These are phyloP conservation scores for Alternaria sp. DNA, from an alignment of 2,329 filamentous ascomycete genomes.

Conservation along the genomic window DNA sequence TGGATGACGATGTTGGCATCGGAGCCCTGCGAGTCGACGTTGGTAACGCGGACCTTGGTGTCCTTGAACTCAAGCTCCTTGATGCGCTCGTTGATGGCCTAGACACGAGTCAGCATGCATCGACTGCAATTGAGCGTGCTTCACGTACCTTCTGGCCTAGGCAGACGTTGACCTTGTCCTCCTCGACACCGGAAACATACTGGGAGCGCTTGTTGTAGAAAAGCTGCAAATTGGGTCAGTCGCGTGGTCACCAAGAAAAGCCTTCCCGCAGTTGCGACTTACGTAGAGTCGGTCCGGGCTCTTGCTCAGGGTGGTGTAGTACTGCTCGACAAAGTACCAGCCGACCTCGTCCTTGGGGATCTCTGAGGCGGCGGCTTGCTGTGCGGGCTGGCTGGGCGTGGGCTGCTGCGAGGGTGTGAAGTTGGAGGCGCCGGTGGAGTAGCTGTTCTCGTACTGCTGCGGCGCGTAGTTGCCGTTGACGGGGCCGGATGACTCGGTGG, in stretches of 20 bases:
- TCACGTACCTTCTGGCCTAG: slow-evolving; percentile 81
- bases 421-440: slow-evolving; percentile 36
- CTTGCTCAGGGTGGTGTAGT: slow-evolving; percentile 97
- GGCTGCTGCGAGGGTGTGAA: slow-evolving; percentile 38
- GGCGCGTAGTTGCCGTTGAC: slow-evolving; percentile 58
- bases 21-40: slow-evolving; percentile 95
- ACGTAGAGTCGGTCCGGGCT: slow-evolving; percentile 88
- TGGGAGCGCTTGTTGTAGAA: slow-evolving; percentile 98
- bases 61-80: slow-evolving; percentile 92
- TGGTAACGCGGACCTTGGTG: slow-evolving; percentile 97
- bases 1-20: slow-evolving; percentile 95
- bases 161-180: slow-evolving; percentile 83
- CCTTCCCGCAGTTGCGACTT: slow-evolving; percentile 26
- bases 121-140: background rate
- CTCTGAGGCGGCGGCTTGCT: slow-evolving; percentile 45
- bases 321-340: slow-evolving; percentile 99
- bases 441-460: slow-evolving; percentile 51
- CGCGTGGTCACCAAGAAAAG: background rate
- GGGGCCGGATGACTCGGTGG: slow-evolving; percentile 45
- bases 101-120: slow-evolving; percentile 1
- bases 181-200: slow-evolving; percentile 90
- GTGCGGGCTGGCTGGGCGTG: slow-evolving; percentile 34
- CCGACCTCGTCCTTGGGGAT: slow-evolving; percentile 90
- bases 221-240: slow-evolving; percentile 58
- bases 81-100: slow-evolving; percentile 95